A percentile compares a stretch with the other conserved stretches of the same genome.
These are phyloP conservation scores for Ulvella scutata DNA, from an alignment of 139 green algal species.

Conservation along the genomic window DNA sequence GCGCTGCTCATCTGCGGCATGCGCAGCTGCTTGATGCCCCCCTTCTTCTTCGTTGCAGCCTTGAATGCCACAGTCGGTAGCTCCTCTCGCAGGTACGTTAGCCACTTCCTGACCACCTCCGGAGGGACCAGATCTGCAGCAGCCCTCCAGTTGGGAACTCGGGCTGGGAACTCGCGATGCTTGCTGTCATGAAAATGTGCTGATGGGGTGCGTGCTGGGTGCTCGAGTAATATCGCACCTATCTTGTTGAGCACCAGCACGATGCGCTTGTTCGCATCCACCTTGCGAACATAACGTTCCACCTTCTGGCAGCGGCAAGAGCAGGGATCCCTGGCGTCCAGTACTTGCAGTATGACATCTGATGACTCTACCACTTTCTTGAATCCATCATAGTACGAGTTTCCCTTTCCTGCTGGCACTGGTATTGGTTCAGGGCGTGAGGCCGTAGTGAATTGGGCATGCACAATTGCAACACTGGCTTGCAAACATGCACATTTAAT, in stretches of 20 bases:
- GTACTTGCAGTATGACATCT: slow-evolving; percentile 87
- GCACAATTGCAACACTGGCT: not conserved
- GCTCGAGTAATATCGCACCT: slow-evolving; percentile 20
- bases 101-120: slow-evolving; percentile 74
- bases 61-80: slow-evolving; percentile 94
- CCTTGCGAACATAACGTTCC: slow-evolving; percentile 66
- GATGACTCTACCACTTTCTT: slow-evolving; percentile 74
- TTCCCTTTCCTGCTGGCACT: slow-evolving; percentile 23
- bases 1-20: not conserved
- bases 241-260: slow-evolving; percentile 98
- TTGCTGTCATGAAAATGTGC: not conserved
- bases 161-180: not conserved
- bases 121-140: slow-evolving; percentile 75
- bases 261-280: slow-evolving; percentile 74
- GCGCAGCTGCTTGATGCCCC: slow-evolving; percentile 18
- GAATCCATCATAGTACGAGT: slow-evolving; percentile 91
- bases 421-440: not conserved
- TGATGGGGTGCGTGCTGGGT: not conserved
- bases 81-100: slow-evolving; percentile 88
- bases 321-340: slow-evolving; percentile 88
- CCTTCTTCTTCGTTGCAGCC: slow-evolving; percentile 77
- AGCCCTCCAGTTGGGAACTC: not conserved
- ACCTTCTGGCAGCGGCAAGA: slow-evolving; percentile 82
- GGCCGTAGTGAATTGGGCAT: not conserved
- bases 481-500: not conserved